These are phyloP conservation scores for Metschnikowia sp. DNA, from an alignment of 805 yeast species.

Conservation along the genomic window DNA sequence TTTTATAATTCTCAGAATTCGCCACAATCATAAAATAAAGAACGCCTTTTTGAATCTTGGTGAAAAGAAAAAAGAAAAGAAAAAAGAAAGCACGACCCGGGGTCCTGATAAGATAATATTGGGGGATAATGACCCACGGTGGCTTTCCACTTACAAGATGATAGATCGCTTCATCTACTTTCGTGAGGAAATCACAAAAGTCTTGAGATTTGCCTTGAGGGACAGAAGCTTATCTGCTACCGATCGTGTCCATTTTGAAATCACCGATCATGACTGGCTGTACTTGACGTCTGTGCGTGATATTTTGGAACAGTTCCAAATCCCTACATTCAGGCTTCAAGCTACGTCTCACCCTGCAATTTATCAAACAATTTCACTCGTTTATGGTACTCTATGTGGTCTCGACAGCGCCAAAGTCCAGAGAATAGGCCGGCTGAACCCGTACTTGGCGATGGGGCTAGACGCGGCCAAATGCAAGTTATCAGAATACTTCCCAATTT, in stretches of 20 bases:
- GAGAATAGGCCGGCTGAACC: not conserved
- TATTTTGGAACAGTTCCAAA: not conserved
- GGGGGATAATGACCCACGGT: constrained; percentile 1
- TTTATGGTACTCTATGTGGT: not conserved
- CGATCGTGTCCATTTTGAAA: not conserved
- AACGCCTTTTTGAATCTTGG: not conserved
- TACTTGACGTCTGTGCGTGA: constrained; percentile 1
- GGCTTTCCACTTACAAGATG: constrained; percentile 4
- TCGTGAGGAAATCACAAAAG: not conserved
- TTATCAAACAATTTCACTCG: not conserved
- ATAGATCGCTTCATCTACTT: constrained; percentile 3
- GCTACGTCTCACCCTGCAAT: not conserved
- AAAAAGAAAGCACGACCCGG: not conserved
- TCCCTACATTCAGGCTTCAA: constrained; percentile 3
- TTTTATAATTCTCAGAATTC: not conserved
- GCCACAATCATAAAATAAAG: not conserved
- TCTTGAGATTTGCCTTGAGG: not conserved
- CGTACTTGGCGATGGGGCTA: constrained; percentile 1
- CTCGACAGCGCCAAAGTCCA: not conserved
- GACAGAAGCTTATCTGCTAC: not conserved
- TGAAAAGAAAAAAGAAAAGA: not conserved
- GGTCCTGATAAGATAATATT: constrained; percentile 1
- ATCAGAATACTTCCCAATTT: not conserved
- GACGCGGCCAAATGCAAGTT: not conserved
- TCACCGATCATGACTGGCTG: constrained; percentile 2